Evolutionary conservation across 192 early-diverging fungal genomes (phyloP), one percentile per base, ranked within the genome.

Genomic region (Coemansia asiatica): DNA sequence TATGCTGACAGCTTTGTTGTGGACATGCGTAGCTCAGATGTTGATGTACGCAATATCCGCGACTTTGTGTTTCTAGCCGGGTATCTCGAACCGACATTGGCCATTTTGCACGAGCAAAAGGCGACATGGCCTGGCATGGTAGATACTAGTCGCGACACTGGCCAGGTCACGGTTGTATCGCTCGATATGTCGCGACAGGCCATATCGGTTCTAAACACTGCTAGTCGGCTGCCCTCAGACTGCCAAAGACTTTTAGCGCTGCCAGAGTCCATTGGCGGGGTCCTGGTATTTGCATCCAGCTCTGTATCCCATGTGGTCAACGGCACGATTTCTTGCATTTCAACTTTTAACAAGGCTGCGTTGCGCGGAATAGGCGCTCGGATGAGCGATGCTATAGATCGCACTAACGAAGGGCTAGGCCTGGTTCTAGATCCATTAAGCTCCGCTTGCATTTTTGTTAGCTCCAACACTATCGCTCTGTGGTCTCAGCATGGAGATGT

Each of bases 11-110:
- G 91, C 69, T 93, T 90, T 81, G 87, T 94, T 5, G 82, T 94
- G 53, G 79, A 90, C 18, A 53, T 92, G 59, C 77, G 80, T 3
- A 66, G 70, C 4, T 82, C 85, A 27, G 87, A 88, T 48, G 67
- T 73, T 35, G 74, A 71, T 51, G 86, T 97, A 60, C 84, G 88
- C 53, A 90, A 91, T 50, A 85, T 99, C 0, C 88, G 91, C 40
- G 96, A 99, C 60, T 89, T 95, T 85, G 87, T 78, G 1, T 99
- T 99, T 63, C 84, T 99, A 31, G 73, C 91, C 56, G 96, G 92
- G 28, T 99, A 93, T 56, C 85, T 92, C 49, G 94, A 95, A 70
- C 97, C 97, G 5, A 96, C 94, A 8, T 83, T 99, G 27, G 95
- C 93, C 0, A 91, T 99, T 64, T 78, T 99, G 61, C 97, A 92